Base-by-base conservation (phyloP, 176 grass and related monocot genomes). In the Triticum urartu region DNA sequence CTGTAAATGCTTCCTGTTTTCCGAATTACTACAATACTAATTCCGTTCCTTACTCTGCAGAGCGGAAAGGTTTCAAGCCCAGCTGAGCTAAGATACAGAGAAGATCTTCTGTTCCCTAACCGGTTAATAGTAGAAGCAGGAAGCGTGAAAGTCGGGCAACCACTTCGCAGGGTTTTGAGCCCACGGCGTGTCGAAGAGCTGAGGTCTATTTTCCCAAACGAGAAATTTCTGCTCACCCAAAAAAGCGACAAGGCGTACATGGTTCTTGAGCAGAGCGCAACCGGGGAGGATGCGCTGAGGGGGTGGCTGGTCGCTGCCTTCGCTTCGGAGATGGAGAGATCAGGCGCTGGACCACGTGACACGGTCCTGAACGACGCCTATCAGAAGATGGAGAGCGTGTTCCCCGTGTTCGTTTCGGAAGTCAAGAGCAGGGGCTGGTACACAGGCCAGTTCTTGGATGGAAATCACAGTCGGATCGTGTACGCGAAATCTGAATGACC, bases 241-340 rank as follows among this genome's bases (percentile, higher is more conserved):
- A 92, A 80, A 32, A 70, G 68, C 54, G 80, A 84, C 6, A 87
- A 21, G 48, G 86, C 80, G 2, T 94, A 93, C 72, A 88, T 99
- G 94, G 89, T 97, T 36, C 90, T 99, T 13, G 97, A 99, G 69
- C 87, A 87, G 79, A 91, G 54, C 11, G 90, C 94, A 4, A 93
- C 90, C 0, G 94, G 94, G 59, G 97, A 99, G 67, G 97, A 99
- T 65, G 92, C 90, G 1, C 25, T 99, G 5, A 88, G 91, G 80
- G 97, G 94, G 2, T 99, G 97, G 90, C 50, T 99, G 33, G 92
- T 97, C 3, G 94, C 97, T 3, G 97, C 94, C 62, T 94, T 97
- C 38, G 90, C 90, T 64, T 85, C 50, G 8, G 94, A 96, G 56
- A 87, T 97, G 92, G 91, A 96, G 79, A 94, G 66, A 1, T 90